Evolutionary conservation across 2,329 filamentous ascomycete genomes (phyloP), one percentile per base, ranked within the genome.

Genomic region (Fusarium protoensiforme): DNA sequence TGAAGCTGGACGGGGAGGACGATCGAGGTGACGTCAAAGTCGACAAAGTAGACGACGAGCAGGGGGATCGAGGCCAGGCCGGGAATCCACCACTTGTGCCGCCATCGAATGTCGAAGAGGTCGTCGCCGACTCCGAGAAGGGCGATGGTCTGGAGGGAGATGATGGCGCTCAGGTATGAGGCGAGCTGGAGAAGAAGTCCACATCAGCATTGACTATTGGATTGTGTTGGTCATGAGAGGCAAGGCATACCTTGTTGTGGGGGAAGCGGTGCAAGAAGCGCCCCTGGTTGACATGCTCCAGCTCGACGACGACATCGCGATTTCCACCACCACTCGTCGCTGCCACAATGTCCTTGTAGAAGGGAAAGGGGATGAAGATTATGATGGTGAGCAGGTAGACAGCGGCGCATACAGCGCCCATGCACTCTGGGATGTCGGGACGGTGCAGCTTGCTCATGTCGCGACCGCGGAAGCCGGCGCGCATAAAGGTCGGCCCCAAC

Each of bases 41-140:
- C 96, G 82, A 98, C 95, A 85, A 98, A 98, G 87, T 99, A 99
- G 77, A 99, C 93, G 72, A 97, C 94, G 13, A 99, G 91, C 83
- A 98, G 92, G 18, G 96, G 96, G 68, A 98, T 94, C 54, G 94
- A 93, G 65, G 95, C 95, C 77, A 99, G 93, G 67, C 94, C 96
- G 7, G 96, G 96, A 77, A 99, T 98, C 86, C 98, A 93, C 84
- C 98, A 95, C 86, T 99, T 99, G 88, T 99, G 96, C 62, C 96
- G 93, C 96, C 96, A 99, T 80, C 96, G 91, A 79, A 99, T 98
- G 83, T 99, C 96, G 83, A 99, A 98, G 60, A 98, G 89, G 84
- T 99, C 96, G 83, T 99, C 96, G 74, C 94, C 94, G 68, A 99
- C 92, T 63, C 96, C 96, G 36, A 99, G 92, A 66, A 98, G 92